Conservation (phyloP, 2,329 filamentous ascomycete species). For the Talaromyces albobiverticillius region DNA sequence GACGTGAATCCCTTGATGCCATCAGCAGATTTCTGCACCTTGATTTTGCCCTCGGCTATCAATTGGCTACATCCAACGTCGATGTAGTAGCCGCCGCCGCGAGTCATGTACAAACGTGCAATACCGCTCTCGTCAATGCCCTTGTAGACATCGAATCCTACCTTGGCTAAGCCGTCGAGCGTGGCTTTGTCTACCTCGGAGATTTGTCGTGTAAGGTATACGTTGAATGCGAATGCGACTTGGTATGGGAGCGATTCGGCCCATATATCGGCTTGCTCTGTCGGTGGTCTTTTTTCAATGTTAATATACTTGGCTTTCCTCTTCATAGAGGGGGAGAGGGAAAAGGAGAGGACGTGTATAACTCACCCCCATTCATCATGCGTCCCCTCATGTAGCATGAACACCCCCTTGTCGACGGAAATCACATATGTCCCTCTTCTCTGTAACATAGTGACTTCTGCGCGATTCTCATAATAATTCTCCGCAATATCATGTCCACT, state of each 20-base stretch:
- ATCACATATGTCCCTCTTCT: conserved; percentile 52
- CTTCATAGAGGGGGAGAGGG: background rate
- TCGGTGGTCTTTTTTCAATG: conserved; percentile 26
- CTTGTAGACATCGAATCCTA: conserved; percentile 45
- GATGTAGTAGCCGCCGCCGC: conserved; percentile 59
- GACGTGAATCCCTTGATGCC: conserved; percentile 54
- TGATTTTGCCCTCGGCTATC: conserved; percentile 59
- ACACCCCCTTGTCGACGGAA: conserved; percentile 42
- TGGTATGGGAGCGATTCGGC: conserved; percentile 47
- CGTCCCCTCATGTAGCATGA: conserved; percentile 44
- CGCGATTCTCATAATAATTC: conserved; percentile 50
- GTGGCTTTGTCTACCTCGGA: conserved; percentile 41
- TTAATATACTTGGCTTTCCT: conserved; percentile 1
- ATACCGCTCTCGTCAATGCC: conserved; percentile 42
- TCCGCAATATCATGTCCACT: conserved; percentile 52
- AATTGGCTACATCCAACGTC: conserved; percentile 55
- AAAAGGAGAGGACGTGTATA: background rate
- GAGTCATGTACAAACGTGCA: conserved; percentile 43
- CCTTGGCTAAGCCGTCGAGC: conserved; percentile 45
- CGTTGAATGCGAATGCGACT: conserved; percentile 46
- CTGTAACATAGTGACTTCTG: conserved; percentile 54
- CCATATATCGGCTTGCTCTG: conserved; percentile 51
- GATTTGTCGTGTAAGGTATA: conserved; percentile 42
- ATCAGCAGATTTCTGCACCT: conserved; percentile 55
- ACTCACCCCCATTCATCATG: conserved; percentile 44